Evolutionary conservation across 2,329 filamentous ascomycete genomes (phyloP).

Genomic region (Botryotinia calthae): DNA sequence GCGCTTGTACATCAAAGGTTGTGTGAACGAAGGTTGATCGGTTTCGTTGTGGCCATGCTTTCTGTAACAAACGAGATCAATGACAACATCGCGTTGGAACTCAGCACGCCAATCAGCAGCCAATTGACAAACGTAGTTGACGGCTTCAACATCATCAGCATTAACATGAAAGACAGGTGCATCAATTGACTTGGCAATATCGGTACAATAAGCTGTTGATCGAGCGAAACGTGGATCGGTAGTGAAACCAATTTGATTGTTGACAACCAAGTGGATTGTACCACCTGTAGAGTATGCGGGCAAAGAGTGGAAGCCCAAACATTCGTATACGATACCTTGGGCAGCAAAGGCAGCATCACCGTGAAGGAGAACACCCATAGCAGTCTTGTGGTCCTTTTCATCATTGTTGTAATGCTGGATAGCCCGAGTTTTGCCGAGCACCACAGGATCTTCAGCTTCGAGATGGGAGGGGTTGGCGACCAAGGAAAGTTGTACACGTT

Average conservation of each 20-base stretch:
- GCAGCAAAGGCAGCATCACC: conserved; percentile 96
- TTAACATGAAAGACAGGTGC: conserved; percentile 99
- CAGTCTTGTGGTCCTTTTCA: conserved; percentile 80
- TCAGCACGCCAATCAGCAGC: conserved; percentile 97
- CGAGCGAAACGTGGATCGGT: conserved; percentile 96
- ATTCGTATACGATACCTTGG: conserved; percentile 97
- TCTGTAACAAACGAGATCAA: conserved; percentile 97
- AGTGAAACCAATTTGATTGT: conserved; percentile 99
- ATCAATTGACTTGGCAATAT: conserved; percentile 98
- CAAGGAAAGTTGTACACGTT: conserved; percentile 97
- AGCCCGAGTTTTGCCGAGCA: conserved; percentile 93
- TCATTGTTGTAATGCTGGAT: conserved; percentile 99
- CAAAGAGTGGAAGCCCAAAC: conserved; percentile 93
- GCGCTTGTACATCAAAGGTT: conserved; percentile 98
- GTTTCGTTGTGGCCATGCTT: conserved; percentile 99
- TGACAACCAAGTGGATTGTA: conserved; percentile 94
- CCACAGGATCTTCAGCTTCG: conserved; percentile 96
- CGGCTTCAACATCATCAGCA: conserved; percentile 94
- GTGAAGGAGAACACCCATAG: conserved; percentile 94
- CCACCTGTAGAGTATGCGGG: conserved; percentile 96
- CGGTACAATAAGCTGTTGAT: conserved; percentile 97
- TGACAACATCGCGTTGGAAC: conserved; percentile 97
- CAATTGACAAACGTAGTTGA: conserved; percentile 97
- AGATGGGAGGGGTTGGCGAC: conserved; percentile 98
- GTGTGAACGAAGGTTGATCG: conserved; percentile 98